A percentile compares a stretch with the other conserved stretches of the same genome.
These are phyloP conservation scores for Sanguinoderma infundibulare DNA, from an alignment of 1,284 basidiomycete genomes.

Conservation along the genomic window DNA sequence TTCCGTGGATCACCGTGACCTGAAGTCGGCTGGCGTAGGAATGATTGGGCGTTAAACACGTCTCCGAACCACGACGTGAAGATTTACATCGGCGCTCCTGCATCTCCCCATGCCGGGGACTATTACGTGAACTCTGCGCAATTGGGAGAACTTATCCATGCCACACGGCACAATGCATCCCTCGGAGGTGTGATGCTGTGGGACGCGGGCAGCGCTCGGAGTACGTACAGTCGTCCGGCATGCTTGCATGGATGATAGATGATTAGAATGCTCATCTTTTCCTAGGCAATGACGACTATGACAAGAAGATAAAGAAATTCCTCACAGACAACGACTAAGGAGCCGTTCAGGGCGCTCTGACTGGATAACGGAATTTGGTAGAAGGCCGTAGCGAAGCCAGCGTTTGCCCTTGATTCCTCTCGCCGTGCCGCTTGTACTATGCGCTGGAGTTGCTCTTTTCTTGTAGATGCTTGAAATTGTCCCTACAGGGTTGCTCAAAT, in stretches of 20 bases:
- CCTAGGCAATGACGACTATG: conserved; percentile 11
- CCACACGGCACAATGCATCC: conserved; percentile 45
- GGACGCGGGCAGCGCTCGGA: conserved; percentile 31
- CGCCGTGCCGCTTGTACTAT: too few relatives aligned
- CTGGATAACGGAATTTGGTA: too few relatives aligned
- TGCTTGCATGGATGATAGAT: not conserved
- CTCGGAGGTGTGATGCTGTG: conserved; percentile 74
- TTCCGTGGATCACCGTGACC: not conserved
- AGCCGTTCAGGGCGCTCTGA: too few relatives aligned
- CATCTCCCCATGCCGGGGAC: conserved; percentile 46
- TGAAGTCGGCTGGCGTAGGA: conserved; percentile 42
- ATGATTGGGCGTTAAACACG: conserved; percentile 61
- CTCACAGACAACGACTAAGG: not conserved
- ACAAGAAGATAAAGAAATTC: conserved; percentile 2
- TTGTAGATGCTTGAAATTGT: too few relatives aligned
- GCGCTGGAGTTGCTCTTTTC: too few relatives aligned
- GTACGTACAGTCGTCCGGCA: not conserved
- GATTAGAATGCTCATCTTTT: not conserved
- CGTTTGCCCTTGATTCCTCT: too few relatives aligned
- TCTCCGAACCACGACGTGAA: conserved; percentile 62
- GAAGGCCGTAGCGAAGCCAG: too few relatives aligned
- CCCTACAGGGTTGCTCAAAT: too few relatives aligned
- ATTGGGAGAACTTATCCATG: conserved; percentile 47
- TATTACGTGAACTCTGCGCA: conserved; percentile 56
- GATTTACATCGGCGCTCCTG: conserved; percentile 66